Conservation (phyloP, 148 eudicot species). For the Chenopodium quinoa region DNA sequence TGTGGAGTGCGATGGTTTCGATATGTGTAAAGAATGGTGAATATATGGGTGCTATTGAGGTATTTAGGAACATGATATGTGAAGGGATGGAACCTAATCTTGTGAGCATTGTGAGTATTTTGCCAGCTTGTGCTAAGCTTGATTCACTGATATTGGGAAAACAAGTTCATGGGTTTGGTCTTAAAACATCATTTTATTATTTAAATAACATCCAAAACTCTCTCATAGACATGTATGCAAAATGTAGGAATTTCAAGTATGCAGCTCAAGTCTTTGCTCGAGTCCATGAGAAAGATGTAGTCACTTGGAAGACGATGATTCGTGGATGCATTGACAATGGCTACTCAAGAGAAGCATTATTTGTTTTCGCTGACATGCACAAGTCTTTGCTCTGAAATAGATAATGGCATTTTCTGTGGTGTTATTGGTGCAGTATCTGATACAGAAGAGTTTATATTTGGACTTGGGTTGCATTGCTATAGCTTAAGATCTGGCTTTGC, state of each 20-base stretch:
- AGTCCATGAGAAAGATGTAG: slow-evolving; percentile 40
- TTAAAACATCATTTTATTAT: slow-evolving; percentile 29
- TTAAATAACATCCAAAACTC: slow-evolving; percentile 51
- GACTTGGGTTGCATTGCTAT: slow-evolving; percentile 43
- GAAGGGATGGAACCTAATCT: slow-evolving; percentile 43
- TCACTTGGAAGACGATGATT: slow-evolving; percentile 66
- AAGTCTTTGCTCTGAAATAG: slow-evolving; percentile 29
- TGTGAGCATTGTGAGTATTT: slow-evolving; percentile 46
- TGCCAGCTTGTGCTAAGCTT: slow-evolving; percentile 64
- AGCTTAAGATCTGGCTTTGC: slow-evolving; percentile 44
- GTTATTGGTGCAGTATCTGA: slow-evolving; percentile 40
- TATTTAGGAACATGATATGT: slow-evolving; percentile 45
- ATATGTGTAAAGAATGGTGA: slow-evolving; percentile 42
- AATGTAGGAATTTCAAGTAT: slow-evolving; percentile 43
- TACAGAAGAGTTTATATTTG: slow-evolving; percentile 31
- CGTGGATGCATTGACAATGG: slow-evolving; percentile 47
- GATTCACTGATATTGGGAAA: slow-evolving; percentile 38
- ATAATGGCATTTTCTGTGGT: slow-evolving; percentile 41
- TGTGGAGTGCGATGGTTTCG: slow-evolving; percentile 67
- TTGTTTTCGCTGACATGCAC: slow-evolving; percentile 33
- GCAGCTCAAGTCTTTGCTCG: slow-evolving; percentile 35
- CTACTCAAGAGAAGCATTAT: slow-evolving; percentile 37
- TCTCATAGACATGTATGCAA: slow-evolving; percentile 60
- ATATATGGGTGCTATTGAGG: slow-evolving; percentile 39
- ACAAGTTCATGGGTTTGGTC: slow-evolving; percentile 51